phyloP scores from a whole-genome alignment of 257 asterid genomes.

The Solanum chilense region DNA sequence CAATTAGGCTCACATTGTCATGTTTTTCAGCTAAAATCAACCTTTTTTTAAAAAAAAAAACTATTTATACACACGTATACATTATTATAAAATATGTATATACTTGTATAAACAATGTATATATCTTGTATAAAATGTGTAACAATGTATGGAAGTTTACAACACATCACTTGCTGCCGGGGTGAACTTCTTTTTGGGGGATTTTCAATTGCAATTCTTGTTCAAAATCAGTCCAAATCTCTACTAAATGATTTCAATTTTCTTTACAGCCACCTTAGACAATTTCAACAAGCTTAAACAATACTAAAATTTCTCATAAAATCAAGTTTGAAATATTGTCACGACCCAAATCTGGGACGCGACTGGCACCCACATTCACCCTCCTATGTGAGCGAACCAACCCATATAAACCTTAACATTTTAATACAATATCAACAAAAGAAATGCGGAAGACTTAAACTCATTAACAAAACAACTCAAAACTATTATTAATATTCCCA shows the following conservation, averaged over 20 bases:
- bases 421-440: too few species aligned
- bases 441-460: too few species aligned
- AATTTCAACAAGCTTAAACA: neutral
- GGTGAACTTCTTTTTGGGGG: neutral
- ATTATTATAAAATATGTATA: neutral
- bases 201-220: neutral
- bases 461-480: too few species aligned
- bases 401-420: too few species aligned
- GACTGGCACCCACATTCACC: too few species aligned
- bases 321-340: neutral
- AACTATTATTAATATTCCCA: too few species aligned
- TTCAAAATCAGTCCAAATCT: neutral
- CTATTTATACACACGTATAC: neutral
- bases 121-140: neutral
- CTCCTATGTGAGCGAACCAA: too few species aligned
- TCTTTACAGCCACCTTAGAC: neutral
- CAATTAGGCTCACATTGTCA: neutral
- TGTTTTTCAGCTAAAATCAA: neutral
- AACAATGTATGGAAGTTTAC: neutral
- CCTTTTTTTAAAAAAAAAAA: too few species aligned
- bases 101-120: neutral
- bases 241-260: neutral
- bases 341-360: too few species aligned
- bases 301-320: neutral
- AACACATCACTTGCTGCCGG: neutral